Evolutionary conservation across 345 rosid species (phyloP).

Genomic region (Ricinus communis): DNA sequence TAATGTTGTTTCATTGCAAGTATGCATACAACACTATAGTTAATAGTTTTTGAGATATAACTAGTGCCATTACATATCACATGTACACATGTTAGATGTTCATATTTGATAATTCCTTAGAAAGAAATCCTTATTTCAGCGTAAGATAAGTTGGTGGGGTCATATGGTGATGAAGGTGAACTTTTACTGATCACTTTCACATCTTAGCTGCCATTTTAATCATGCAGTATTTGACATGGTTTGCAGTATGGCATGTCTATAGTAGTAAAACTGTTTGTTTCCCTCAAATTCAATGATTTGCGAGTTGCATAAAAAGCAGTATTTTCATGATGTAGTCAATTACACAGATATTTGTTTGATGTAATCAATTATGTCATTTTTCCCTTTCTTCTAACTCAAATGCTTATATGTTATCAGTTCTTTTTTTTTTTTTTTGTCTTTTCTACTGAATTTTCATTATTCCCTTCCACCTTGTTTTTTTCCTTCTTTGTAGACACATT

Average conservation of each 20-base stretch:
- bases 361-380: background rate
- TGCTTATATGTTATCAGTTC: background rate
- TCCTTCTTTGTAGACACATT: conserved; percentile 60
- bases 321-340: background rate
- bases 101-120: background rate
- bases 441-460: conserved; percentile 10
- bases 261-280: background rate
- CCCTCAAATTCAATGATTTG: background rate
- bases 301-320: background rate
- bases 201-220: background rate
- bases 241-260: background rate
- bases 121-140: no score
- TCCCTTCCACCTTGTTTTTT: background rate
- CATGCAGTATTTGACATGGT: background rate
- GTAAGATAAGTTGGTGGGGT: background rate
- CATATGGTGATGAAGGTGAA: conserved; percentile 6
- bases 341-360: no score
- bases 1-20: background rate
- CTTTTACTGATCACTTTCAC: background rate
- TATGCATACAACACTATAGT: background rate
- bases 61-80: background rate
- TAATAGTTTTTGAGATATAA: background rate
- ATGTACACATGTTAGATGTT: background rate
- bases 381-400: conserved; percentile 5
- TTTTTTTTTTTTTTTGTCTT: background rate